phyloP scores from a whole-genome alignment of 2,329 filamentous ascomycete species.

The Calonectria leucothoes region DNA sequence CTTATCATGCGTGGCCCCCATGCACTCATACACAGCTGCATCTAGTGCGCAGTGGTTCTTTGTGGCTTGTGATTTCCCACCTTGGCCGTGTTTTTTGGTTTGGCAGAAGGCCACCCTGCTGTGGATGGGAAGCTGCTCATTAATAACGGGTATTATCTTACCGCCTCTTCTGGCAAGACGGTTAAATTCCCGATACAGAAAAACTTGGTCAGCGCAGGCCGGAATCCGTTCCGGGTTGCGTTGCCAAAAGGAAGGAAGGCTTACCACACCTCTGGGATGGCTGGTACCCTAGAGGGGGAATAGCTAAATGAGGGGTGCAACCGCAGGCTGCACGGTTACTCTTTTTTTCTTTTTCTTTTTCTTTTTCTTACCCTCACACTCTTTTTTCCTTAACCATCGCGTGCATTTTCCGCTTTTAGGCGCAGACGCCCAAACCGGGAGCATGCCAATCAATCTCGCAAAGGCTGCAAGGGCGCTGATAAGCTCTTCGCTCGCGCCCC shows the following conservation, averaged over 20 bases:
- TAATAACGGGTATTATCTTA: background rate
- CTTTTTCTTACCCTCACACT: background rate
- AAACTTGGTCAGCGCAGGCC: background rate
- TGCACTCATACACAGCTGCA: background rate
- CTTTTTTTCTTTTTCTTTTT: background rate
- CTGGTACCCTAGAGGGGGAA: background rate
- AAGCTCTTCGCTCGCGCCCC: conserved; percentile 18
- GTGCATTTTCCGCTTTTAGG: conserved; percentile 7
- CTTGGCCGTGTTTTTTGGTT: background rate
- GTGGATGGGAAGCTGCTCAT: background rate
- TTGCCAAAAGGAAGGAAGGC: background rate
- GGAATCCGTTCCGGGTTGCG: background rate
- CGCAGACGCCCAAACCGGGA: background rate
- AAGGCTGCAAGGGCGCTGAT: conserved; percentile 27
- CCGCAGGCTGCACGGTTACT: background rate
- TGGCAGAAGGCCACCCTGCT: background rate
- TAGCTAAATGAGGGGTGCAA: background rate
- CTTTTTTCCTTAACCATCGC: background rate
- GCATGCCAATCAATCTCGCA: conserved; percentile 13
- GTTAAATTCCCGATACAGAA: background rate
- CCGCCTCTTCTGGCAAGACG: background rate
- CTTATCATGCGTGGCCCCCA: background rate
- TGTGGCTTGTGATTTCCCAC: background rate
- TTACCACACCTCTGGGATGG: background rate
- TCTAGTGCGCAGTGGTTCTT: background rate